Base-by-base conservation (phyloP, 1,139 yeast genomes). In the Pichia sp. region DNA sequence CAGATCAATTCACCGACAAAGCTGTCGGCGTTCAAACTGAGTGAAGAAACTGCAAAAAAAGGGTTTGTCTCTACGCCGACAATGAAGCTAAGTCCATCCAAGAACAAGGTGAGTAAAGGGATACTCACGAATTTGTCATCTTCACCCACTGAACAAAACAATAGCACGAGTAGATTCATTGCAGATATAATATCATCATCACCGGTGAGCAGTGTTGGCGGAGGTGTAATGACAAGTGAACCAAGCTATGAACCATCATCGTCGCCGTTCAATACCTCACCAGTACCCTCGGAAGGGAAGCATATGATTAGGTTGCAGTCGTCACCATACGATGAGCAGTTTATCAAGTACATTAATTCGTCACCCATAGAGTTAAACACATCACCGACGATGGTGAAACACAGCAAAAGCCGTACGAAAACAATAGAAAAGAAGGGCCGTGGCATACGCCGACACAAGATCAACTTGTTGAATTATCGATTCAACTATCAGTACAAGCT, bases 41-140 rank as follows among this genome's bases (percentile, higher is more conserved):
- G 52, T 38, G 42, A 50, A 32, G 51, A 49, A 9, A 44, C 52
- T 13, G 53, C 63, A n/a, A 61, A 55, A 43, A 58, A 60, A 41
- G 68, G 67, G 22, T 62, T 66, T 40, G 56, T 60, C 44, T 57
- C 64, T 3, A 59, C 65, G 3, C 68, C 69, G 6, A 56, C 64
- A 29, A 66, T 66, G 69, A 59, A 59, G 40, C 59, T 66, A 7
- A 60, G 63, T 26, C 68, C 68, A 3, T 60, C 55, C 23, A 55
- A 54, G 30, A n/a, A n/a, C n/a, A n/a, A n/a, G n/a, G n/a, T n/a
- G n/a, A n/a, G n/a, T n/a, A n/a, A n/a, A n/a, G n/a, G n/a, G n/a
- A n/a, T n/a, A n/a, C n/a, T n/a, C n/a, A n/a, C n/a, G n/a, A n/a
- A n/a, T 30, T 30, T 16, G 9, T 32, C 13, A 32, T 27, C 13